Percentiles rank a stretch among this genome's conserved stretches.
Conservation (phyloP, 106 monocot genomes). For the Alisma plantagoaquatica region DNA sequence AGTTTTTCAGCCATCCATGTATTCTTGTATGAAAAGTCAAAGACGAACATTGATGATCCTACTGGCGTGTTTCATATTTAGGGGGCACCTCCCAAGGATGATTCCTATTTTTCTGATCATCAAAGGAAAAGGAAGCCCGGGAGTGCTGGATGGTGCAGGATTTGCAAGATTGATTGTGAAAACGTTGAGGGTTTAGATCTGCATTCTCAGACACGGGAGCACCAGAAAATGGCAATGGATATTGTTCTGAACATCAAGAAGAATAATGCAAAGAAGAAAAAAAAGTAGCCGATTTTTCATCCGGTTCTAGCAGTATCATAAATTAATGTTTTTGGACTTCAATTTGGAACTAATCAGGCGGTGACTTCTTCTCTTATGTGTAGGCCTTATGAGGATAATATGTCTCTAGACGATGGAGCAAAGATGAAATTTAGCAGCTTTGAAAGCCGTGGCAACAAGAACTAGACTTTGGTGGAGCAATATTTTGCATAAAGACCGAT, state of each 20-base stretch:
- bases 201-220: slow-evolving; percentile 85
- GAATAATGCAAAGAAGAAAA: slow-evolving; percentile 54
- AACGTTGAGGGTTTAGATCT: slow-evolving; percentile 68
- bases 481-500: too few relatives aligned
- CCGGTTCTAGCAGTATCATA: neutral
- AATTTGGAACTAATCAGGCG: neutral
- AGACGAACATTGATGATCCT: too few relatives aligned
- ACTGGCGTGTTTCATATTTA: too few relatives aligned
- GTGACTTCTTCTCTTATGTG: neutral
- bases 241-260: slow-evolving; percentile 73
- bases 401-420: slow-evolving; percentile 5
- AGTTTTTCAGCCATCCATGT: neutral
- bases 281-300: slow-evolving; percentile 19
- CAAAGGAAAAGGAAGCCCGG: slow-evolving; percentile 53
- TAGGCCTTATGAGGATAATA: slow-evolving; percentile 15
- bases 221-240: slow-evolving; percentile 88
- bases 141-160: slow-evolving; percentile 63
- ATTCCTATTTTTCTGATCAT: slow-evolving; percentile 26
- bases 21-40: neutral
- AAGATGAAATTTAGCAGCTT: slow-evolving; percentile 3
- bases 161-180: slow-evolving; percentile 85
- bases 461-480: neutral
- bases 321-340: neutral
- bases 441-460: slow-evolving; percentile 4
- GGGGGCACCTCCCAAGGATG: too few relatives aligned